Base-by-base conservation (phyloP, 2,329 filamentous ascomycete species). In the Penicillium polonicum region DNA sequence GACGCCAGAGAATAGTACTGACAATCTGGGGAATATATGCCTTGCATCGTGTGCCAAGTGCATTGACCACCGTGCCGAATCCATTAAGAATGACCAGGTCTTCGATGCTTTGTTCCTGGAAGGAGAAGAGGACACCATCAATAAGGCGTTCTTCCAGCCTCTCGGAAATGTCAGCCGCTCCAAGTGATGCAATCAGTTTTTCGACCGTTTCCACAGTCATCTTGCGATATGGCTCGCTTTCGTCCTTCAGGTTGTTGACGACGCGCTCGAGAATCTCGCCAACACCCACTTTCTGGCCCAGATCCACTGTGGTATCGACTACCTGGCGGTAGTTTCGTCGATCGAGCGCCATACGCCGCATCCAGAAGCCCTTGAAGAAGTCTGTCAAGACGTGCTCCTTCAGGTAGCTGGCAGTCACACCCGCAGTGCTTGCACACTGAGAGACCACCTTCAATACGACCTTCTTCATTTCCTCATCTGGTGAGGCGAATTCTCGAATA, bases 401-500 rank as follows among this genome's bases (percentile, higher is more conserved):
- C 41, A 99, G 83, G 70, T 97, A 99, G 39, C 88, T 89, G 36
- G 92, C 90, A 35, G 94, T 97, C 29, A 99, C 94, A 78, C 94
- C 94, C 70, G 96, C 90, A 2, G 93, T 97, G 66, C 89, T 89
- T 8, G 94, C 91, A 71, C 94, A 97, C 72, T 99, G 94, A 19
- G 92, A 97, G 17, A 99, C 87, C 29, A 99, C 94, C 77, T 97
- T 97, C 58, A 99, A 80, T 8, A 99, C 94, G 1, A 99, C 94
- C 80, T 99, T 99, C 79, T 97, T 99, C 94, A 99, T 99, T 76
- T 99, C 94, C 76, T 99, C 94, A 65, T 99, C 94, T 0, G 94
- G 94, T 0, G 93, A 97, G 7, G 92, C 90, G 70, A 99, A 99
- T 72, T 99, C 94, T 68, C 94, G 87, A 31, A 97, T 85, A 15